Evolutionary conservation across 2,329 filamentous ascomycete genomes (phyloP), one percentile per base, ranked within the genome.

Genomic region (Botrytis galanthina): DNA sequence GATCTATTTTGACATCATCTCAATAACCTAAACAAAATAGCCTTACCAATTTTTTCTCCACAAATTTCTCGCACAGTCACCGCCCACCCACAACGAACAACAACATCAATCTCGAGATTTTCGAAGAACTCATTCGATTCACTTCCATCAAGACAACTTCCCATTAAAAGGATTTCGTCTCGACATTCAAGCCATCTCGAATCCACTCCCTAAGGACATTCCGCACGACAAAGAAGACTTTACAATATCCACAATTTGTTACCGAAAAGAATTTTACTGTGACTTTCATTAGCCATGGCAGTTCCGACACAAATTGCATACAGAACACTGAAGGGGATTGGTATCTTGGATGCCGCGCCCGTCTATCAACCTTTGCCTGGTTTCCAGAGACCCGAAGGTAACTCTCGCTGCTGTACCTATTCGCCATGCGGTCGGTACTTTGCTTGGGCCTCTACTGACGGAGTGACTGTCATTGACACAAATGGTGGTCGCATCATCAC

Each of bases 381-480:
- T 80, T 98, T 98, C 83, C 83, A 83, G 80, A 94, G 92, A 85
- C 95, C 95, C 75, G 93, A 97, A 87, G 95, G 95, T 82, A 97
- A 95, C 85, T 89, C 97, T 81, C 92, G 96, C 83, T 98, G 94
- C 86, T 97, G 93, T 87, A 90, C 90, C 80, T 99, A 99, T 87
- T 98, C 96, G 76, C 93, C 94, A 74, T 97, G 96, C 84, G 95
- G 96, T 82, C 93, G 93, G 82, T 99, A 95, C 86, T 97, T 98
- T 84, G 95, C 94, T 76, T 99, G 93, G 92, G 95, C 95, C 78
- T 93, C 93, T 76, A 92, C 91, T 76, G 94, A 97, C 80, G 91
- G 90, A 81, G 95, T 99, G 80, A 91, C 88, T 78, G 91, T 98
- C 77, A 87, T 97, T 80, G 93, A 98, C 82, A 89, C 95, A 76